These are phyloP conservation scores for Chloris gayana DNA, from an alignment of 176 grass and related monocot genomes.

Conservation along the genomic window DNA sequence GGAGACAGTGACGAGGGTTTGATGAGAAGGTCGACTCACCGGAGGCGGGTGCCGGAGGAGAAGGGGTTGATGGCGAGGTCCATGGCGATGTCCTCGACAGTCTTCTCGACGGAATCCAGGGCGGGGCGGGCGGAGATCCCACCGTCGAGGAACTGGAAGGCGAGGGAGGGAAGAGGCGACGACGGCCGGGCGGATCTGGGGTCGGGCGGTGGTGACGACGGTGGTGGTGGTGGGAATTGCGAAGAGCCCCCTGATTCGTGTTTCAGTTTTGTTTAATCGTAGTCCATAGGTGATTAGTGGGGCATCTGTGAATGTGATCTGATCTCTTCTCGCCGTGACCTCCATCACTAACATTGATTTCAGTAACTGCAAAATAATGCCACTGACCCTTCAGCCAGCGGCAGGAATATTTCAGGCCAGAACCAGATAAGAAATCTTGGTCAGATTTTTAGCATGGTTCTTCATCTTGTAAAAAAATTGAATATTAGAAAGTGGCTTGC, in stretches of 20 bases:
- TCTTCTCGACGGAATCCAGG: slow-evolving; percentile 47
- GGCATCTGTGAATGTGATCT: slow-evolving; percentile 13
- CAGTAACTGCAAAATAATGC: not conserved
- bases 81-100: slow-evolving; percentile 54
- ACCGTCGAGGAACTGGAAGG: slow-evolving; percentile 5
- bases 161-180: slow-evolving; percentile 30
- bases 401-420: too few relatives aligned
- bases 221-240: slow-evolving; percentile 53
- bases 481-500: too few relatives aligned
- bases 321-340: not conserved
- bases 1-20: not conserved
- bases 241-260: slow-evolving; percentile 40
- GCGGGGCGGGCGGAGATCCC: slow-evolving; percentile 24
- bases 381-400: too few relatives aligned
- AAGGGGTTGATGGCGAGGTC: slow-evolving; percentile 95
- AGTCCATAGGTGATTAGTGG: slow-evolving; percentile 31
- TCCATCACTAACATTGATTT: not conserved
- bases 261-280: slow-evolving; percentile 31
- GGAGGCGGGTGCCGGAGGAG: slow-evolving; percentile 94
- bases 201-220: slow-evolving; percentile 8
- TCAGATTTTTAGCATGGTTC: not conserved
- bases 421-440: not conserved
- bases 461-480: too few relatives aligned
- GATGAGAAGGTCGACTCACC: slow-evolving; percentile 52
- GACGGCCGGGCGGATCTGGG: slow-evolving; percentile 68